These are phyloP conservation scores for Penicilliopsis zonata DNA, from an alignment of 495 filamentous ascomycete species.

Conservation along the genomic window DNA sequence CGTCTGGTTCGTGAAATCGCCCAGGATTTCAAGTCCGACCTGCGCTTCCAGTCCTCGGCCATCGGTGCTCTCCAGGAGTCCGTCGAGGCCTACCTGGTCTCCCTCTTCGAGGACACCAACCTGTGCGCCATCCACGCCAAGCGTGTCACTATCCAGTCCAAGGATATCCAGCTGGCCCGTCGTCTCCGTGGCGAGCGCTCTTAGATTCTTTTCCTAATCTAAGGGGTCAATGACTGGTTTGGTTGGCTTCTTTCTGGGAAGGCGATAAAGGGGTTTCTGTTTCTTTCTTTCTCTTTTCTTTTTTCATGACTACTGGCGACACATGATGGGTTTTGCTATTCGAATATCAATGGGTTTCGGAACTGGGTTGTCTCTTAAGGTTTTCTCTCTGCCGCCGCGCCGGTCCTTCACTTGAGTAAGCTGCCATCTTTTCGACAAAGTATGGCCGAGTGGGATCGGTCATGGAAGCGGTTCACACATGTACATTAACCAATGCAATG, in stretches of 20 bases:
- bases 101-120: slow-evolving; percentile 99
- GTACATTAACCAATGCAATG: slow-evolving; percentile 29
- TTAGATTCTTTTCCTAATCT: slow-evolving; percentile 27
- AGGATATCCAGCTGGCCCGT: slow-evolving; percentile 95
- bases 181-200: slow-evolving; percentile 94
- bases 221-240: slow-evolving; percentile 18
- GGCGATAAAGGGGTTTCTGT: slow-evolving; percentile 39
- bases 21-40: slow-evolving; percentile 99
- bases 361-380: slow-evolving; percentile 25
- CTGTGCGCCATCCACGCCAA: slow-evolving; percentile 99
- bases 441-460: slow-evolving; percentile 25
- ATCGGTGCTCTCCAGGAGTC: slow-evolving; percentile 99
- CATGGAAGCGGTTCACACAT: slow-evolving; percentile 24
- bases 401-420: no score
- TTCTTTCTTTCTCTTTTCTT: slow-evolving; percentile 18
- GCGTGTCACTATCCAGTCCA: slow-evolving; percentile 92
- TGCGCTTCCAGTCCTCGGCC: slow-evolving; percentile 99
- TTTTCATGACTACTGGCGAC: slow-evolving; percentile 36
- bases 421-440: slow-evolving; percentile 19
- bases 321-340: slow-evolving; percentile 38
- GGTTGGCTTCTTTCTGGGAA: slow-evolving; percentile 30
- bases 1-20: slow-evolving; percentile 99
- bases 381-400: slow-evolving; percentile 22
- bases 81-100: slow-evolving; percentile 99
- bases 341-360: slow-evolving; percentile 35